Conservation (phyloP, 2,329 filamentous ascomycete species). For the Colletotrichum phormii region DNA sequence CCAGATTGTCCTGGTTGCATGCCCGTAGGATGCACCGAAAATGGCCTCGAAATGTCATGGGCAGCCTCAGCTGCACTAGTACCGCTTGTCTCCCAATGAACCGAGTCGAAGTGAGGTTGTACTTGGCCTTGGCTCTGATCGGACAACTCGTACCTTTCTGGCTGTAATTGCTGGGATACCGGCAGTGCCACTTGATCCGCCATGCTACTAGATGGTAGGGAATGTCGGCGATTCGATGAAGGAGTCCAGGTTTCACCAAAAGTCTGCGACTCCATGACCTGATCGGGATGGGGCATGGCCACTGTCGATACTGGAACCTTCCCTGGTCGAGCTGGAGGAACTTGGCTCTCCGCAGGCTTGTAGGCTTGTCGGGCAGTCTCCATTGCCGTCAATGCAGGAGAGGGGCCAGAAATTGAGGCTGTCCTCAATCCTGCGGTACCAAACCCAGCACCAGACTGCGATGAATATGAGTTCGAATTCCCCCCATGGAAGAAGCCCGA, state of each 20-base stretch:
- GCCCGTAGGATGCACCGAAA: not conserved
- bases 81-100: not conserved
- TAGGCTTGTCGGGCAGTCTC: not conserved
- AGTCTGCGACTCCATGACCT: not conserved
- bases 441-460: not conserved
- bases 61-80: not conserved
- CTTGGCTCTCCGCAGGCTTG: not conserved
- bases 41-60: not conserved
- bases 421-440: conserved; percentile 6
- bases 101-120: not conserved
- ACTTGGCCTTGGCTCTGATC: not conserved
- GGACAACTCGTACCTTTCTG: not conserved
- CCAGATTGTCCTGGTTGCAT: not conserved
- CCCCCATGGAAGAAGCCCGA: conserved; percentile 38
- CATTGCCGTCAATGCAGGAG: not conserved
- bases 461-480: not conserved
- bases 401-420: conserved; percentile 17
- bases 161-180: not conserved
- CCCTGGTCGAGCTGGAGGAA: conserved; percentile 29
- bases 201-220: conserved; percentile 11
- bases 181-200: not conserved
- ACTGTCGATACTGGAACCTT: not conserved
- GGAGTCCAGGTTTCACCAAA: not conserved
- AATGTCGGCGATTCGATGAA: conserved; percentile 18
- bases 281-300: not conserved